These are phyloP conservation scores for Pythium monospermum DNA, from an alignment of 352 stramenopile genomes.

Conservation along the genomic window DNA sequence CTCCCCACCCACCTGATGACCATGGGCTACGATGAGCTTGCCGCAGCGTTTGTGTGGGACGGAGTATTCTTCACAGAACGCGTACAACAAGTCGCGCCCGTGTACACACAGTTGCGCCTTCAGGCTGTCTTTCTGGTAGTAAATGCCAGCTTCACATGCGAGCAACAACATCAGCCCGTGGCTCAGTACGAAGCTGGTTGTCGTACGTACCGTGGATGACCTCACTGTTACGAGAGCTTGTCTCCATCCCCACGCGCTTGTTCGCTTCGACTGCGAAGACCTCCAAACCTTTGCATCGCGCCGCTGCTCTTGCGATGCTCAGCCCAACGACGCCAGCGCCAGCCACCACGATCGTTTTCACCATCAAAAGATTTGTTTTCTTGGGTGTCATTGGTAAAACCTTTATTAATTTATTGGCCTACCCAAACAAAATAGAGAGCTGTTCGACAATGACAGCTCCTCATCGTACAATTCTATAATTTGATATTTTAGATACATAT, in stretches of 20 bases:
- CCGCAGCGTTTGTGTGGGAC: conserved; percentile 87
- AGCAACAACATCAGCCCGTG: neutral
- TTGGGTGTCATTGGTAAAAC: conserved; percentile 1
- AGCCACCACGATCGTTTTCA: conserved; percentile 64
- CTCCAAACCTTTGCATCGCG: conserved; percentile 42
- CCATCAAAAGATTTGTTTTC: conserved; percentile 2
- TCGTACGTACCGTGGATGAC: conserved; percentile 88
- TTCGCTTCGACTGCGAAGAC: conserved; percentile 89
- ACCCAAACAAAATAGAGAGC: too few relatives aligned
- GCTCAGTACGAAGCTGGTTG: neutral
- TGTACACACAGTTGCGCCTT: conserved; percentile 91
- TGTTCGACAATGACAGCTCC: too few relatives aligned
- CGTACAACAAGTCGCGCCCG: conserved; percentile 87
- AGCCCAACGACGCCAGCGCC: conserved; percentile 77
- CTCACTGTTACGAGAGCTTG: conserved; percentile 91
- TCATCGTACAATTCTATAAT: too few relatives aligned
- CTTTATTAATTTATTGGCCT: too few relatives aligned
- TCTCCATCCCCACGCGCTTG: conserved; percentile 76
- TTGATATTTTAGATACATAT: too few relatives aligned
- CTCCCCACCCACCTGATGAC: conserved; percentile 35
- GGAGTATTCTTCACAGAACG: conserved; percentile 82
- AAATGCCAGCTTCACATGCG: conserved; percentile 71
- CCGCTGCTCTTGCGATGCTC: conserved; percentile 51
- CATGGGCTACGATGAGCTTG: conserved; percentile 94
- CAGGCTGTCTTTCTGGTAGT: conserved; percentile 87